Evolutionary conservation across 306 rosid genomes (phyloP).

Genomic region (Castanea sativa): DNA sequence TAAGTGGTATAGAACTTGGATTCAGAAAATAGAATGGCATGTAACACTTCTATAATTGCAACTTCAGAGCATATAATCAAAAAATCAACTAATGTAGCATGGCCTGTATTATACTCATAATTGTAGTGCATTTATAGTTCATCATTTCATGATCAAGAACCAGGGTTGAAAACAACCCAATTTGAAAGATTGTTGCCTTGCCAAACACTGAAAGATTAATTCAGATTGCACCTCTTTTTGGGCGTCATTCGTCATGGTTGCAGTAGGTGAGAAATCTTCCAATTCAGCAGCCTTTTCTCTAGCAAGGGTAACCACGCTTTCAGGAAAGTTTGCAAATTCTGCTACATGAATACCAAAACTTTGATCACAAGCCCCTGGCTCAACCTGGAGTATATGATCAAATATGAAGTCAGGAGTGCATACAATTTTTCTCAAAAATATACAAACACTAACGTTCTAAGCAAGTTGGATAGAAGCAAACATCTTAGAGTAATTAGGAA

Average conservation of each 20-base stretch:
- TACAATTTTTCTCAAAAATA: constrained; percentile 12
- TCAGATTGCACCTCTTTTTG: constrained; percentile 46
- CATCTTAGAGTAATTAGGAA: not conserved
- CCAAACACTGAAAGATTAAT: constrained; percentile 3
- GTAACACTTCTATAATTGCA: not conserved
- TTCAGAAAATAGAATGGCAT: not conserved
- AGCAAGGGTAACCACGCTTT: constrained; percentile 81
- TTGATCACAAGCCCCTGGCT: constrained; percentile 98
- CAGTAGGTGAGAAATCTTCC: constrained; percentile 84
- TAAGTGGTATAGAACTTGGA: not conserved
- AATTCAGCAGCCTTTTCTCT: constrained; percentile 95
- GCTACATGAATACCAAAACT: constrained; percentile 99
- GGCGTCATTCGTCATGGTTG: constrained; percentile 38
- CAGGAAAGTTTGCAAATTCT: constrained; percentile 95
- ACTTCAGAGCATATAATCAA: not conserved
- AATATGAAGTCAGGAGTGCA: constrained; percentile 11
- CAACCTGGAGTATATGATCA: constrained; percentile 63
- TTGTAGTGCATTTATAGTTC: not conserved
- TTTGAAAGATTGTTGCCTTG: constrained; percentile 11
- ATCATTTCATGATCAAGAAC: not conserved
- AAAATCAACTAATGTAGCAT: not conserved
- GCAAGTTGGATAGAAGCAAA: not conserved
- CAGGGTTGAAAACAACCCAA: not conserved
- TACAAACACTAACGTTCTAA: not conserved
- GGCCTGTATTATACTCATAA: not conserved